These are phyloP conservation scores for Exophiala viscosa DNA, from an alignment of 2,329 filamentous ascomycete genomes.

Conservation along the genomic window DNA sequence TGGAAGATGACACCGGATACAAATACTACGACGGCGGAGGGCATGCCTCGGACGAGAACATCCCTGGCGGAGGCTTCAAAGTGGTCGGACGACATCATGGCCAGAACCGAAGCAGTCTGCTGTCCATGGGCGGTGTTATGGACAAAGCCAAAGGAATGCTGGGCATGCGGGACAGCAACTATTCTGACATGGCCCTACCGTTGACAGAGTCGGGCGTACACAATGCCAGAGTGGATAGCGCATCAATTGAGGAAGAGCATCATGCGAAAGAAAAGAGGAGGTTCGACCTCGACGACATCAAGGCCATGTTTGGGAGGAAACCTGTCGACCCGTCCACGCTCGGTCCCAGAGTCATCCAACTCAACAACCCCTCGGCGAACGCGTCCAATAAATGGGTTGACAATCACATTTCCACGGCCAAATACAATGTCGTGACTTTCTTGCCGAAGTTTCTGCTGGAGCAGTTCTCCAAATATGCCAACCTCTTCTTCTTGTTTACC, in stretches of 20 bases:
- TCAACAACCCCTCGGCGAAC: conserved; percentile 96
- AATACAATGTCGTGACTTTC: conserved; percentile 93
- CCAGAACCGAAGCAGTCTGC: conserved; percentile 78
- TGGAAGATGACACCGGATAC: conserved; percentile 66
- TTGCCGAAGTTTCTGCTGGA: conserved; percentile 95
- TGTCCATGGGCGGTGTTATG: conserved; percentile 78
- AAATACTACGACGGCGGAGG: conserved; percentile 72
- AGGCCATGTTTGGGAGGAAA: conserved; percentile 81
- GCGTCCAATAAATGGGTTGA: conserved; percentile 83
- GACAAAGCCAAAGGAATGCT: conserved; percentile 86
- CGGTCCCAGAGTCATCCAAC: conserved; percentile 85
- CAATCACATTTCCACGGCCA: conserved; percentile 96
- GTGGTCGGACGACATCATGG: conserved; percentile 22
- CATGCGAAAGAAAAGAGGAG: conserved; percentile 52
- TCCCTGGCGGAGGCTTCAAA: conserved; percentile 38
- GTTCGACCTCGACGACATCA: conserved; percentile 74
- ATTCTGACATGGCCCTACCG: conserved; percentile 97
- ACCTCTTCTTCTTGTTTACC: conserved; percentile 98
- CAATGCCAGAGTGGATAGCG: conserved; percentile 45
- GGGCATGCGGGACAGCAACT: conserved; percentile 73
- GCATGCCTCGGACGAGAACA: conserved; percentile 54
- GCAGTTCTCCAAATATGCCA: conserved; percentile 98
- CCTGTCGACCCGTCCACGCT: conserved; percentile 87
- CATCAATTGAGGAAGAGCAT: conserved; percentile 39
- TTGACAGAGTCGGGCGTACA: conserved; percentile 71